Evolutionary conservation across 164 flowering plant species (phyloP).

Genomic region (Stephania yunnanensis): DNA sequence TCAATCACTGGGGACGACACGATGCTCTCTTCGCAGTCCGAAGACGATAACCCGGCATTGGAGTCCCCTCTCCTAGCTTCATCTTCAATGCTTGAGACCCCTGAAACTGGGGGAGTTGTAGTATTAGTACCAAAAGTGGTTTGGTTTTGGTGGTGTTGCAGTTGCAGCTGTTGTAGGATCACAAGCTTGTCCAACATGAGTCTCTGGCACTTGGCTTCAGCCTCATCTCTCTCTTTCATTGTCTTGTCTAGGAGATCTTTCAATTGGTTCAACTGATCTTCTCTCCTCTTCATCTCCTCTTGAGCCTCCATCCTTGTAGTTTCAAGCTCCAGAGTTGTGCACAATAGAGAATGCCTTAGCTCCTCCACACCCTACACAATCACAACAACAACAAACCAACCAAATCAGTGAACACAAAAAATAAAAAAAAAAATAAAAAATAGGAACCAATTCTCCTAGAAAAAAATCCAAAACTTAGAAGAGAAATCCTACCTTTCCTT

Average conservation of each 20-base stretch:
- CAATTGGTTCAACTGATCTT: conserved; percentile 53
- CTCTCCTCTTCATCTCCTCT: conserved; percentile 68
- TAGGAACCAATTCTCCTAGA: neutral
- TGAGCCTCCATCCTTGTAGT: conserved; percentile 54
- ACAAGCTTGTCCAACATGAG: conserved; percentile 44
- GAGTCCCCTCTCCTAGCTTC: conserved; percentile 55
- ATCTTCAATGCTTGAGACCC: conserved; percentile 61
- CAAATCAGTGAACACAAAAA: neutral
- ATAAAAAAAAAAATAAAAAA: neutral
- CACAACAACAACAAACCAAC: neutral
- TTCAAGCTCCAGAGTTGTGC: conserved; percentile 68
- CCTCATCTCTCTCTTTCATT: conserved; percentile 66
- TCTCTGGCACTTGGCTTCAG: conserved; percentile 49
- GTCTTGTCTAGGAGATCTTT: conserved; percentile 43
- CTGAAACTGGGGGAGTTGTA: conserved; percentile 17
- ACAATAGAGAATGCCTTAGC: conserved; percentile 51
- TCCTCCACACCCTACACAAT: conserved; percentile 41
- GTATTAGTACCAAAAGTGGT: neutral
- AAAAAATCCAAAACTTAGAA: neutral
- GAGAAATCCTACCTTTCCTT: conserved; percentile 56
- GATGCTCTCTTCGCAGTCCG: conserved; percentile 85
- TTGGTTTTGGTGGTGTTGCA: conserved; percentile 24
- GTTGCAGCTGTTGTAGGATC: conserved; percentile 31
- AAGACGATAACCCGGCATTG: conserved; percentile 54
- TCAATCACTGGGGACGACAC: conserved; percentile 51